phyloP scores from a whole-genome alignment of 345 rosid genomes.

The Balakata baccata region DNA sequence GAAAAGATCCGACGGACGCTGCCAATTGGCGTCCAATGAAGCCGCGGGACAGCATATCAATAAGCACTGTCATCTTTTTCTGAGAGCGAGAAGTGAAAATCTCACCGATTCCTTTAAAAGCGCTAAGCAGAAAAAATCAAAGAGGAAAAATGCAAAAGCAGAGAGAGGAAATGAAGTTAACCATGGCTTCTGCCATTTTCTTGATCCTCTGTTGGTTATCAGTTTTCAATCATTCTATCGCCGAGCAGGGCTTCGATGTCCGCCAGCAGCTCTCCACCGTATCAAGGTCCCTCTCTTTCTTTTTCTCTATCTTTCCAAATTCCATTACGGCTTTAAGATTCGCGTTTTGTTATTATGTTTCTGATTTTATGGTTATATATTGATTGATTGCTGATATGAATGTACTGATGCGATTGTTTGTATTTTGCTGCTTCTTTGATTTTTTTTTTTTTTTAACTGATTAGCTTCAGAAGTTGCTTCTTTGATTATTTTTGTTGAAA shows the following conservation, averaged over 20 bases:
- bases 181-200: constrained; percentile 19
- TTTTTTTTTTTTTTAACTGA: not conserved
- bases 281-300: constrained; percentile 47
- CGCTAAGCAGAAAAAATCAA: not conserved
- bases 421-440: not conserved
- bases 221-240: constrained; percentile 22
- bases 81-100: not conserved
- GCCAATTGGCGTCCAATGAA: too few species aligned
- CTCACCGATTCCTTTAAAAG: not conserved
- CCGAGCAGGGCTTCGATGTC: constrained; percentile 57
- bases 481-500: not conserved
- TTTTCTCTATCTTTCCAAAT: too few species aligned
- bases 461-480: not conserved
- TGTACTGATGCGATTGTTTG: not conserved
- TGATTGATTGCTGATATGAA: constrained; percentile 7
- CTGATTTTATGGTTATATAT: too few species aligned
- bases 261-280: constrained; percentile 70
- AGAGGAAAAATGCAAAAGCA: not conserved
- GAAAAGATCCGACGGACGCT: too few species aligned
- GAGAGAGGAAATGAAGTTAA: constrained; percentile 9
- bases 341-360: not conserved
- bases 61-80: not conserved
- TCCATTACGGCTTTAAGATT: not conserved
- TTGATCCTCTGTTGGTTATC: constrained; percentile 20
- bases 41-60: too few species aligned